These are phyloP conservation scores for Aspergillus bertholletiae DNA, from an alignment of 495 filamentous ascomycete species.

Conservation along the genomic window DNA sequence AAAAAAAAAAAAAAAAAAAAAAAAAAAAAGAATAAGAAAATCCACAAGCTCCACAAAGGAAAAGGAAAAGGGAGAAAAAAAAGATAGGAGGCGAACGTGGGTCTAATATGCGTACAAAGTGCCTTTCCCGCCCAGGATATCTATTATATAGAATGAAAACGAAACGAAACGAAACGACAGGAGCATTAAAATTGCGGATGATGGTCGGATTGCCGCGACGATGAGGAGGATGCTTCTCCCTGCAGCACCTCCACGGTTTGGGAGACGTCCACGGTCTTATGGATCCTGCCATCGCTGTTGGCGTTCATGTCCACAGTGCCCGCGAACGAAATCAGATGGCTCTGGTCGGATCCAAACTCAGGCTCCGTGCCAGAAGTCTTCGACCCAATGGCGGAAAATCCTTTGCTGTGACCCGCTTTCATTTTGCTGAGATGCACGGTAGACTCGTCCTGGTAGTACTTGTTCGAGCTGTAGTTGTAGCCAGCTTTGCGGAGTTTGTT, in stretches of 20 bases:
- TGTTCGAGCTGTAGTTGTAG: constrained; percentile 30
- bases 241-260: constrained; percentile 31
- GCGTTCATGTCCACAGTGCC: constrained; percentile 22
- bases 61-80: too few species aligned
- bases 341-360: constrained; percentile 31
- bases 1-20: too few species aligned
- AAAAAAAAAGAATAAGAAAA: too few species aligned
- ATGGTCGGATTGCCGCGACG: too few species aligned
- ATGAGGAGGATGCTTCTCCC: too few species aligned
- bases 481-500: constrained; percentile 22
- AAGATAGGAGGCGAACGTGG: too few species aligned
- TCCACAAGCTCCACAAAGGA: too few species aligned
- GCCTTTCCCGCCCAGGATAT: too few species aligned
- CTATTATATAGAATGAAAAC: too few species aligned
- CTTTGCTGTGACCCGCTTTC: constrained; percentile 14
- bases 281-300: constrained; percentile 20
- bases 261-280: constrained; percentile 36
- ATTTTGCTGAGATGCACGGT: constrained; percentile 27
- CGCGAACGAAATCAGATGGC: constrained; percentile 33
- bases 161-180: too few species aligned
- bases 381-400: constrained; percentile 12
- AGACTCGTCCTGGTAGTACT: constrained; percentile 31
- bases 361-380: constrained; percentile 14
- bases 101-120: too few species aligned
- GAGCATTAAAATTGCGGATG: too few species aligned